Conservation (phyloP, 768 basidiomycete species). For the Rhodotorula graminis region DNA sequence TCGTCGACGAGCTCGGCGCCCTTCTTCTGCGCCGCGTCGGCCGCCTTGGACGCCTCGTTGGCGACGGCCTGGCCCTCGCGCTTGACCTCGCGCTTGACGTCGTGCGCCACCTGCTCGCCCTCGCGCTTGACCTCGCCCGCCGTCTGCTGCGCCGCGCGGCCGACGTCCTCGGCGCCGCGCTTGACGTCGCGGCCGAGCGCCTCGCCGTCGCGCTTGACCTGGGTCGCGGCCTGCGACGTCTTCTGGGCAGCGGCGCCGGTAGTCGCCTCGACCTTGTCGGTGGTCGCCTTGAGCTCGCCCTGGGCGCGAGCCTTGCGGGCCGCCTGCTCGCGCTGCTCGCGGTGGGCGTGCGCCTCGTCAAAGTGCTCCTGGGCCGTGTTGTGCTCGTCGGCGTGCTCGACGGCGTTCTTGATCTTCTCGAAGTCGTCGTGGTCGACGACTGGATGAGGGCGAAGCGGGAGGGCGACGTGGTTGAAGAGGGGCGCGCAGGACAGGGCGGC, state of each 20-base stretch:
- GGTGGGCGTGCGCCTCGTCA: constrained; percentile 14
- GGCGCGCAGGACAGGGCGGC: not conserved
- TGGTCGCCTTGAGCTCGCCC: constrained; percentile 15
- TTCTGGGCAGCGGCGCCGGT: constrained; percentile 39
- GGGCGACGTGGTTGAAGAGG: not conserved
- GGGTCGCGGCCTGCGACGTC: constrained; percentile 29
- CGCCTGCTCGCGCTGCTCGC: constrained; percentile 21
- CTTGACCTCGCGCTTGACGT: constrained; percentile 1
- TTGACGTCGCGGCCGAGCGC: constrained; percentile 38
- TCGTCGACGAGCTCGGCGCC: constrained; percentile 9
- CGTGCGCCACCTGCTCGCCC: constrained; percentile 15
- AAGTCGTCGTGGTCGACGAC: constrained; percentile 26
- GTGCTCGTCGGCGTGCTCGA: constrained; percentile 23
- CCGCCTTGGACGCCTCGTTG: constrained; percentile 14
- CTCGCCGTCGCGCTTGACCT: constrained; percentile 43
- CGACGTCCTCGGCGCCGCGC: constrained; percentile 41
- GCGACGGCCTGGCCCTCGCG: no score
- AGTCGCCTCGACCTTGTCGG: constrained; percentile 7
- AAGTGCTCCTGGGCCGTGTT: constrained; percentile 4
- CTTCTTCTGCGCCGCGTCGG: constrained; percentile 32
- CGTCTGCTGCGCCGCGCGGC: constrained; percentile 33
- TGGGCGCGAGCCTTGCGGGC: constrained; percentile 12
- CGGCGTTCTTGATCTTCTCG: constrained; percentile 11
- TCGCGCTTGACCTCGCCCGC: constrained; percentile 36
- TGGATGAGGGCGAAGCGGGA: not conserved